Base-by-base conservation (phyloP, 2,329 filamentous ascomycete species). In the Boeremia lycopersici region DNA sequence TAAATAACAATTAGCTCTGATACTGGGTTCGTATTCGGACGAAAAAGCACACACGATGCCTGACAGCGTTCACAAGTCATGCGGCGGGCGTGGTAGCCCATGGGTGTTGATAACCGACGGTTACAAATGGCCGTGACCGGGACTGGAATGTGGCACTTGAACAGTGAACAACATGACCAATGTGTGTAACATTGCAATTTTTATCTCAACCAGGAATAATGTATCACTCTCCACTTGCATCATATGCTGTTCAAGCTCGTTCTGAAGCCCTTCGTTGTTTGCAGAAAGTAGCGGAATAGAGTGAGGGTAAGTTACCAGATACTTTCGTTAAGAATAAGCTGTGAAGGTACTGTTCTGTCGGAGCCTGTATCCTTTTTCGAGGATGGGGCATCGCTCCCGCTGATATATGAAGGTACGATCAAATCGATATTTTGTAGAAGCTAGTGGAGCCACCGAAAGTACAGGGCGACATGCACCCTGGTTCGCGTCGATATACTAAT, bases 101-200 rank as follows among this genome's bases (percentile, higher is more conserved):
- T 17, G 25, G 33, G 8, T n/a, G 15, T 30, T n/a, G 29, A 26
- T 17, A 50, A 6, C 40, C 13, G 30, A 10, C 35, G 28, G 34
- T 8, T 9, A 10, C 19, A 36, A 29, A 41, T 47, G 47, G 42
- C 26, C 15, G 25, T 55, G 41, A 46, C 50, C 42, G 52, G 52
- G 41, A 46, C 50, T 46, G 52, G 52, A 55, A 50, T 55, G 52
- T 50, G 19, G n/a, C 13, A 55, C 52, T n/a, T 46, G 15, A 50
- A 46, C 25, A 26, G 46, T n/a, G 36, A 30, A 40, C 25, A 5
- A 25, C 6, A 43, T 50, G 46, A 40, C 36, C 36, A 28, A 17
- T 28, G 6, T 29, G 52, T 55, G 52, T 50, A 38, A 55, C 52
- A 41, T 26, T n/a, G 11, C 33, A 26, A 8, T 9, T 26, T 45